Conservation (phyloP, 768 basidiomycete species). For the Amanita muscaria region DNA sequence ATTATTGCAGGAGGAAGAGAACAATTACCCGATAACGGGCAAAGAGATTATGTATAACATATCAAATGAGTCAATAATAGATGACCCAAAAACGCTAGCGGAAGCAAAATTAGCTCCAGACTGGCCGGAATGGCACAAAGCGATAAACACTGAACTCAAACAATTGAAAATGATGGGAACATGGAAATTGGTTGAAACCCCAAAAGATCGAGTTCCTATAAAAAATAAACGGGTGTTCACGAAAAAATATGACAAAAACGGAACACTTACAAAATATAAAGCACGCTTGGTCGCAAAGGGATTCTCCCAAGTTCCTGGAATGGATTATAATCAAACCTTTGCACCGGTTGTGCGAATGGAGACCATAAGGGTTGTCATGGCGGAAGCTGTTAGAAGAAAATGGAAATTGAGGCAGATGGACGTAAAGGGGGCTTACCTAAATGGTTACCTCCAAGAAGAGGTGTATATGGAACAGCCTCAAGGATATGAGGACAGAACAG, state of each 20-base stretch:
- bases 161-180: conserved; percentile 20
- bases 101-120: conserved; percentile 15
- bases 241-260: conserved; percentile 26
- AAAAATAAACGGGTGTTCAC: conserved; percentile 25
- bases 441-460: conserved; percentile 20
- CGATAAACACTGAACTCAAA: conserved; percentile 7
- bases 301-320: conserved; percentile 30
- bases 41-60: too few relatives aligned
- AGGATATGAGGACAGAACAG: conserved; percentile 21
- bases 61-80: neutral
- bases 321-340: conserved; percentile 25
- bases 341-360: conserved; percentile 24
- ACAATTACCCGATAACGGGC: too few relatives aligned
- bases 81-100: neutral
- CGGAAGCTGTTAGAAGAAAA: conserved; percentile 24
- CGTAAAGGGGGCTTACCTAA: conserved; percentile 28
- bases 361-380: conserved; percentile 27
- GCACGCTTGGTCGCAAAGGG: conserved; percentile 24
- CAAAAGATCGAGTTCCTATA: conserved; percentile 16
- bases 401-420: conserved; percentile 33
- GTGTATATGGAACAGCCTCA: conserved; percentile 33
- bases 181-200: conserved; percentile 20
- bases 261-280: conserved; percentile 24
- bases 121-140: conserved; percentile 10
- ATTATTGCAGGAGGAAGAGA: neutral